Evolutionary conservation across 257 asterid genomes (phyloP), one percentile per base, ranked within the genome.

Genomic region (Rauvolfia tetraphylla): DNA sequence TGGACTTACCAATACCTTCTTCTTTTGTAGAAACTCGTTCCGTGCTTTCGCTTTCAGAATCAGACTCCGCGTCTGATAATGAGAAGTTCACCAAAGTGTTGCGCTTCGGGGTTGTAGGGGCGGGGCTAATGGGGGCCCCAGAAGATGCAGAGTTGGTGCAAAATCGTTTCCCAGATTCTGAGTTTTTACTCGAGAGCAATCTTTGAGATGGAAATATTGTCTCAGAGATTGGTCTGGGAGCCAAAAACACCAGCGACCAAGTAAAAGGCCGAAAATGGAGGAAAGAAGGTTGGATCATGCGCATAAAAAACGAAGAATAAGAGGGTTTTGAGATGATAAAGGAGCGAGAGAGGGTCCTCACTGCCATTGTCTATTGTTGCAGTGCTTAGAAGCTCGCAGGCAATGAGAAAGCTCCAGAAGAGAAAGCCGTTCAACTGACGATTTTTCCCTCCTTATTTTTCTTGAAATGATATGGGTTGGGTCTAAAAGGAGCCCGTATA

Each of bases 11-110:
- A 27, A 75, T 18, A 74, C 48, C 44, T 39, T 75, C 84, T 27
- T 77, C 66, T 17, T 36, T 73, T 20, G 39, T 63, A 20, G 71
- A 23, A 78, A 10, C 29, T 73, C 76, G 81, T 27, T 38, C 53
- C 0, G 83, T 89, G 54, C 87, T 79, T 1, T 87, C 95, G 1
- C 88, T 31, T 42, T 89, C 51, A 41, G 96, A 86, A 68, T 84
- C 88, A 8, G 73, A 70, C 0, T 84, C 88, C 1, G 86, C 76
- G 39, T 85, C 88, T 48, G 97, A 90, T 68, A 90, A 88, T 17
- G 98, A 91, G 90, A 89, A 93, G 75, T 93, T 93, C 9, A 90
- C 93, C 69, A 91, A 79, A n/a, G 95, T 86, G 82, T 84, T 90
- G 38, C 82, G 90, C 78, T 88, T 86, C n/a, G 68, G 84, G 72